phyloP scores from a whole-genome alignment of 75 land plant genomes.

The Pinus tabuliformis region DNA sequence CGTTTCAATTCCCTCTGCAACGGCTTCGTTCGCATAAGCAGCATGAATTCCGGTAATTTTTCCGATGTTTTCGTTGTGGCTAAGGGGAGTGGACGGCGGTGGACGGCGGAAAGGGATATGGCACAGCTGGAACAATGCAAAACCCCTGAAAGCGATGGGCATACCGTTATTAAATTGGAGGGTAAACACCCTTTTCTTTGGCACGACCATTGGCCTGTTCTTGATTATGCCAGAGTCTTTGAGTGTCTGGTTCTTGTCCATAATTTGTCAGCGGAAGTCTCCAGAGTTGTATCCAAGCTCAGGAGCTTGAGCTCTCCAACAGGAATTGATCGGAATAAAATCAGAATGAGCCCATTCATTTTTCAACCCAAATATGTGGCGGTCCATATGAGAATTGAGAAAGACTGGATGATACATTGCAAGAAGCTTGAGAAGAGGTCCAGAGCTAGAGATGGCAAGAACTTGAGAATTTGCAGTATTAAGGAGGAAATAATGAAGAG shows the following conservation, averaged over 20 bases:
- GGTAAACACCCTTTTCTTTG: conserved; percentile 64
- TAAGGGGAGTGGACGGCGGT: conserved; percentile 79
- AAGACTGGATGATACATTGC: conserved; percentile 95
- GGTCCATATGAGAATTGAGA: conserved; percentile 23
- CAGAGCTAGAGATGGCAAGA: not conserved
- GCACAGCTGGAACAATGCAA: conserved; percentile 48
- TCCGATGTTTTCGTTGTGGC: conserved; percentile 24
- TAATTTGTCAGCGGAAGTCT: conserved; percentile 48
- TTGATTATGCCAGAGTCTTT: conserved; percentile 57
- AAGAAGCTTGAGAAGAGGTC: conserved; percentile 64
- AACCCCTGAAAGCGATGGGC: conserved; percentile 11
- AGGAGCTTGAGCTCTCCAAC: conserved; percentile 13
- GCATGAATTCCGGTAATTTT: conserved; percentile 20
- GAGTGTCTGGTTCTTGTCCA: conserved; percentile 35
- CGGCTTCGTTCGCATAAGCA: conserved; percentile 62
- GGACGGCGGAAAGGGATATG: conserved; percentile 71
- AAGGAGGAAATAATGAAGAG: conserved; percentile 50
- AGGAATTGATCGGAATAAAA: not conserved
- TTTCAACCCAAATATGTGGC: no score
- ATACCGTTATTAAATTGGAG: conserved; percentile 16
- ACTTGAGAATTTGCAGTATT: conserved; percentile 66
- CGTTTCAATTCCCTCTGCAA: conserved; percentile 62
- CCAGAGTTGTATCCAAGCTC: conserved; percentile 12
- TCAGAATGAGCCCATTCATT: not conserved
- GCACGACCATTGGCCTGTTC: conserved; percentile 92